Base-by-base conservation (phyloP, 1,284 basidiomycete genomes). In the Cryptococcus sp. region DNA sequence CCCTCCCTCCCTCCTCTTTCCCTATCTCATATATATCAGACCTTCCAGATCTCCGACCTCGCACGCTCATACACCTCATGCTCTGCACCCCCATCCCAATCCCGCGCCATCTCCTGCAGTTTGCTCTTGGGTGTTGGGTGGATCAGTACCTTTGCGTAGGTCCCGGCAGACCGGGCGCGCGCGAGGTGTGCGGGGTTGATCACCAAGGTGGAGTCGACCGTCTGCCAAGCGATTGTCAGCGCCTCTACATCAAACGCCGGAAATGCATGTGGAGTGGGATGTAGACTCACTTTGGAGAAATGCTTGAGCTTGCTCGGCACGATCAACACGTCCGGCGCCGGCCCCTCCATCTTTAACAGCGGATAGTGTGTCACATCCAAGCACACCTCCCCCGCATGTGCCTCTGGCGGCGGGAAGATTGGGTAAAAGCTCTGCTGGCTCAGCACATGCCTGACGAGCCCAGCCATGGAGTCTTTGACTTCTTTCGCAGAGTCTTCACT, bases 361-460 rank as follows among this genome's bases (percentile, higher is more conserved):
- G 75, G 59, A 57, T 76, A 71, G 62, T 95, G 92, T 20, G 87
- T 86, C 15, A 94, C 81, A 69, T 95, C 91, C 28, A 97, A 81
- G 67, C 93, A 93, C 52, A 96, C 84, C 68, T 92, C 90, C 37
- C 82, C 80, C 0, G 86, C 80, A 16, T 88, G 76, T 3, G 87
- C 85, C 15, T 82, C 73, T 0, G 95, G 91, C 0, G 87, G 83
- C 2, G 95, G 95, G 72, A 95, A 98, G 45, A 98, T 76, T 0
- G 96, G 96, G 74, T 98, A 99, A 78, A 97, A 96, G 69, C 88
- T 93, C 68, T 91, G 81, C 70, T 98, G 95, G 52, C 88, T 83
- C 8, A 98, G 78, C 6, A 98, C 68, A 67, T 93, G 87, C 18
- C 92, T 82, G 60, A 87, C 87, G 4, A 87, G 76, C 65, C 86